Percentiles rank a stretch among this genome's conserved stretches.
Conservation (phyloP, 106 monocot genomes). For the Xerophyta viscosa region DNA sequence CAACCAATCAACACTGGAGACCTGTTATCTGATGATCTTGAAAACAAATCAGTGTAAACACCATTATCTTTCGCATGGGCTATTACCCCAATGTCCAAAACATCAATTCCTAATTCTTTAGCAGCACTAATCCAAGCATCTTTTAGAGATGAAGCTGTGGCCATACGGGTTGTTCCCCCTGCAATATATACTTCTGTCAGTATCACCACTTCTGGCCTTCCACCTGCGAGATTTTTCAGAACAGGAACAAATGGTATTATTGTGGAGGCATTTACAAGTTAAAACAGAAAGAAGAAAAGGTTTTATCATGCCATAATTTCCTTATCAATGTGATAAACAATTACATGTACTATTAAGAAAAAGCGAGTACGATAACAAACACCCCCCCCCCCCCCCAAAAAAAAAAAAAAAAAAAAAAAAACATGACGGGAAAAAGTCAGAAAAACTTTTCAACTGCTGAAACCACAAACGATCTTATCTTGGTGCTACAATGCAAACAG, state of each 20-base stretch:
- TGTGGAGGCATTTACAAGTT: too few species aligned
- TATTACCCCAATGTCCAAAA: conserved; percentile 34
- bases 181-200: conserved; percentile 66
- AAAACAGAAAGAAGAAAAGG: background rate
- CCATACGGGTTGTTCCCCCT: conserved; percentile 41
- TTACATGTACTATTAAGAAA: too few species aligned
- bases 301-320: background rate
- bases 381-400: too few species aligned
- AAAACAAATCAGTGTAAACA: background rate
- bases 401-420: too few species aligned
- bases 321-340: too few species aligned
- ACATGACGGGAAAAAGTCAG: too few species aligned
- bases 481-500: too few species aligned
- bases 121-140: conserved; percentile 48
- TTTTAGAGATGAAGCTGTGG: conserved; percentile 51
- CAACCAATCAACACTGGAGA: conserved; percentile 22
- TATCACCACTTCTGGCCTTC: conserved; percentile 46
- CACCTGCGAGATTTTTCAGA: conserved; percentile 26
- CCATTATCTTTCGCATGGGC: conserved; percentile 3
- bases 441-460: too few species aligned
- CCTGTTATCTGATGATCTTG: background rate
- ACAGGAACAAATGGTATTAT: too few species aligned
- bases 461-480: too few species aligned
- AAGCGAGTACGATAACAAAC: too few species aligned
- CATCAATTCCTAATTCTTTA: conserved; percentile 18